These are phyloP conservation scores for Pythium graminicola DNA, from an alignment of 352 stramenopile species.

Conservation along the genomic window DNA sequence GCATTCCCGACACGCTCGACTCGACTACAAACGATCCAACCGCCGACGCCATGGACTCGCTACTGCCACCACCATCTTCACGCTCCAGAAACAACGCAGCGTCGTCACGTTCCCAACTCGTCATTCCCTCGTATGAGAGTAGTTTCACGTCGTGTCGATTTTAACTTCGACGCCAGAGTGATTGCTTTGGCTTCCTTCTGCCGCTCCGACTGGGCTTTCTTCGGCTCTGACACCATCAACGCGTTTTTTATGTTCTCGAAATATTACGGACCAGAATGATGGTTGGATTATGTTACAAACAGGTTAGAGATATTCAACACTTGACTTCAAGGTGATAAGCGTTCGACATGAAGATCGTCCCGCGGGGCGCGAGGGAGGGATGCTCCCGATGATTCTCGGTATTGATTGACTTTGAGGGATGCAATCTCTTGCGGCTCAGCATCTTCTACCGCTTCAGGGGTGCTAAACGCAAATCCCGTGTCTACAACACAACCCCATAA, in stretches of 20 bases:
- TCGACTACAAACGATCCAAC: conserved; percentile 23
- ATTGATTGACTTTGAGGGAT: conserved; percentile 39
- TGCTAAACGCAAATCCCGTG: conserved; percentile 47
- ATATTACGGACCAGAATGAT: conserved; percentile 21
- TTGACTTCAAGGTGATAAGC: conserved; percentile 20
- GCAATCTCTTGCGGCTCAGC: conserved; percentile 30
- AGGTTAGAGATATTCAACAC: background rate
- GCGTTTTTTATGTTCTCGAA: conserved; percentile 20
- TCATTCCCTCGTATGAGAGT: conserved; percentile 7
- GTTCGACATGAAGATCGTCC: conserved; percentile 21
- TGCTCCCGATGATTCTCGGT: conserved; percentile 19
- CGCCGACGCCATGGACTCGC: conserved; percentile 15
- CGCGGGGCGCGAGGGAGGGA: conserved; percentile 1
- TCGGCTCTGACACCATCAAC: background rate
- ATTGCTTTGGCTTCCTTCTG: background rate
- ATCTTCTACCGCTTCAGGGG: conserved; percentile 22
- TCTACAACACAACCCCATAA: conserved; percentile 22
- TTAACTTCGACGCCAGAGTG: background rate
- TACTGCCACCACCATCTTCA: background rate
- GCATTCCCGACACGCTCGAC: background rate
- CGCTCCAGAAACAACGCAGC: conserved; percentile 16
- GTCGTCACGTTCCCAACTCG: conserved; percentile 28
- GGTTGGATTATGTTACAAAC: conserved; percentile 2
- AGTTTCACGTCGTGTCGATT: background rate
- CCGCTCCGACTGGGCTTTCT: background rate